Evolutionary conservation across 345 rosid species (phyloP).

Genomic region (Hirschfeldia incana): DNA sequence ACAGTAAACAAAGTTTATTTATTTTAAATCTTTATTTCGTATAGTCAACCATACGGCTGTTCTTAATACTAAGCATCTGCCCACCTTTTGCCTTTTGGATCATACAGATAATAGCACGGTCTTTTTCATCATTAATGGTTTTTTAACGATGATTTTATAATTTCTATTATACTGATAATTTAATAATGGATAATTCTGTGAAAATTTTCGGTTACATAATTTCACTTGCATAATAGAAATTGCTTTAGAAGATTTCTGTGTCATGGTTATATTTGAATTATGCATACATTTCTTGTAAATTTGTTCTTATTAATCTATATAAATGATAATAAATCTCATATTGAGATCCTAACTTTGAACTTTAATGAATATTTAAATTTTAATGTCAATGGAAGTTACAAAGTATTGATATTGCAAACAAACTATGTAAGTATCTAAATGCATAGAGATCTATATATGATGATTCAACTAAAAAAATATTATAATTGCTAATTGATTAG

Average conservation of each 20-base stretch:
- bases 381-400: not conserved
- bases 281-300: too few relatives aligned
- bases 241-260: too few relatives aligned
- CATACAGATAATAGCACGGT: not conserved
- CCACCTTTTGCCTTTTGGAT: conserved; percentile 30
- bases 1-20: not conserved
- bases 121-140: not conserved
- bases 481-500: not conserved
- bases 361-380: not conserved
- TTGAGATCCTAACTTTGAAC: not conserved
- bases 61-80: conserved; percentile 11
- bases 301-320: too few relatives aligned
- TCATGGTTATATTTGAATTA: too few relatives aligned
- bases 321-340: not conserved
- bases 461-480: not conserved
- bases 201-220: too few relatives aligned
- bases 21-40: not conserved
- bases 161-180: not conserved
- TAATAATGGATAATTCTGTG: too few relatives aligned
- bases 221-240: too few relatives aligned
- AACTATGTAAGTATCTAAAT: not conserved
- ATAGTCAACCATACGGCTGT: conserved; percentile 26
- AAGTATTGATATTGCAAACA: not conserved
- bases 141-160: too few relatives aligned
- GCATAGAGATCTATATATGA: not conserved